Evolutionary conservation across 176 grass and related monocot species (phyloP), one percentile per base, ranked within the genome.

Genomic region (Leersia perrieri): DNA sequence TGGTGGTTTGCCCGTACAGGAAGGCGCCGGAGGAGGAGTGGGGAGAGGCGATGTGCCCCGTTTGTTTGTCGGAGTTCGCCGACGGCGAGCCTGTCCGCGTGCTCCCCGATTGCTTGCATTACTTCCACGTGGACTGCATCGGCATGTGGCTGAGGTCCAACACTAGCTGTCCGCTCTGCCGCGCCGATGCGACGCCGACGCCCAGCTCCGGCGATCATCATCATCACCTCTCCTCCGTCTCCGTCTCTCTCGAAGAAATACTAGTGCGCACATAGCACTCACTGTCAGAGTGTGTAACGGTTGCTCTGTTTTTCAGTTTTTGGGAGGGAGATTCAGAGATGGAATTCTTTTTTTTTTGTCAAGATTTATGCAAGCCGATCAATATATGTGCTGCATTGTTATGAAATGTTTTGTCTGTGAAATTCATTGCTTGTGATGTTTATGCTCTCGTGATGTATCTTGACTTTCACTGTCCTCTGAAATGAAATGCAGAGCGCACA

Each of bases 51-150:
- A 85, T 78, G 61, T 92, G 86, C 66, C 47, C 82, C 12, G 90
- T 91, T 49, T 88, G 90, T 78, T 62, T 88, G 2, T 69, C 74
- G 0, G 82, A 88, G 25, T 92, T 91, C 78, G 63, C 12, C 26
- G 86, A 91, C 74, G 86, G 90, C 64, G 82, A 91, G 78, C 2
- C 62, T 9, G 79, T 92, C 16, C 67, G 78, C 1, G 73, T 88
- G 78, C 82, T 88, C 1, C 86, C 89, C 0, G 78, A 74, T 72
- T 91, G 86, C 82, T 68, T 73, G 66, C 85, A 91, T 77, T 91
- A 82, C 89, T 91, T 67, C 77, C 89, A 91, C 72, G 81, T 34
- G 9, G 85, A 83, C 1, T 85, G 86, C 86, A 85, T 92, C 71
- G 82, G 79, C 15, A 74, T 78, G 3, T 92, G 82, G 86, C 82